Base-by-base conservation (phyloP, 176 grass and related monocot species). In the Cymbopogon citratus region DNA sequence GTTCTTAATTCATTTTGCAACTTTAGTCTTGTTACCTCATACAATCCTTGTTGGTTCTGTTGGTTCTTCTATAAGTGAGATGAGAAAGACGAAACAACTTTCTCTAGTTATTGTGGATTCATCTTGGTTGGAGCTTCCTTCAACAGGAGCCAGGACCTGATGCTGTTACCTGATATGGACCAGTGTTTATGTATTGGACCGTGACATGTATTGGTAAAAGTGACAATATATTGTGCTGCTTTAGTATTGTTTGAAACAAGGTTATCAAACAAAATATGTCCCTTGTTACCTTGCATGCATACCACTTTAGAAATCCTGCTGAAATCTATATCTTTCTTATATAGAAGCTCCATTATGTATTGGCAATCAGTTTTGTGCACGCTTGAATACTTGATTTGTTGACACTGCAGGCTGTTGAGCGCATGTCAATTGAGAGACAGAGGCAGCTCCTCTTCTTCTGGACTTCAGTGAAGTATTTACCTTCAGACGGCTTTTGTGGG, bases 381-480 rank as follows among this genome's bases (percentile, higher is more conserved):
- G 0, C 36, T 84, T 84, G 27, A 56, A 39, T 80, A 33, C 54
- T 83, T 51, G 44, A 41, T 74, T 31, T 68, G 12, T 87, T 69
- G 40, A 63, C 51, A 21, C 29, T 16, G 36, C 89, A 99, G 97
- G 89, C 87, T 68, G 91, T 99, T 0, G 93, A 96, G 66, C 77
- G 86, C 77, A 96, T 99, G 97, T 51, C 89, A 23, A 51, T 89
- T 2, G 93, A 99, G 78, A 87, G 85, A 76, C 87, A 91, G 80
- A 95, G 97, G 74, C 81, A 82, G 15, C 91, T 98, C 10, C 83
- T 99, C 69, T 99, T 95, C 81, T 99, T 99, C 73, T 99, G 97
- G 97, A 99, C 93, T 21, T 99, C 97, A 34, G 87, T 99, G 15
- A 99, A 87, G 66, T 99, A 90, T 84, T 86, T 99, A 25, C 97